A percentile compares a stretch with the other conserved stretches of the same genome.
Evolutionary conservation across 352 stramenopile species (phyloP).

Genomic region (Globisporangium carolinianum): DNA sequence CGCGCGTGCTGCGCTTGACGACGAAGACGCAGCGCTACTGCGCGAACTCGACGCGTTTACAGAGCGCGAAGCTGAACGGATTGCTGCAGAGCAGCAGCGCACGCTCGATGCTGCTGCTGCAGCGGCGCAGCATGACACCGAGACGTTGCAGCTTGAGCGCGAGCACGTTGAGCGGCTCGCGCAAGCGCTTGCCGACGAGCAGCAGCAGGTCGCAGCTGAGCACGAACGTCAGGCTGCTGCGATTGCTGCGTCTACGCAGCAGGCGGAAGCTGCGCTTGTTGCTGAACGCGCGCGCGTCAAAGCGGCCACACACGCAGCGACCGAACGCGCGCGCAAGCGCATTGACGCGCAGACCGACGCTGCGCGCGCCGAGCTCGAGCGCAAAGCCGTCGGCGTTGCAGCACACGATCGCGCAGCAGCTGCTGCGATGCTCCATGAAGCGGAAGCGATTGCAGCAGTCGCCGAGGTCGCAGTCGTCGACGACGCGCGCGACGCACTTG

Average conservation of each 20-base stretch:
- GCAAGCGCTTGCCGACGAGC: not conserved
- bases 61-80: not conserved
- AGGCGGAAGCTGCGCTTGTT: not conserved
- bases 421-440: not conserved
- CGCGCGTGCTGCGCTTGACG: not conserved
- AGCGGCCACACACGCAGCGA: slow-evolving; percentile 14
- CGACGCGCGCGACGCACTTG: slow-evolving; percentile 1
- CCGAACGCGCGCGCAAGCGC: slow-evolving; percentile 15
- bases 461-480: slow-evolving; percentile 1
- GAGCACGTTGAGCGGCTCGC: not conserved
- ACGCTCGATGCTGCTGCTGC: not conserved
- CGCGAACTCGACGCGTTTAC: not conserved
- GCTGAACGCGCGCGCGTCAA: not conserved
- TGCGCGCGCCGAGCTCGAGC: slow-evolving; percentile 1
- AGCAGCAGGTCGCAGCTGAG: not conserved
- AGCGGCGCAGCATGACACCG: not conserved
- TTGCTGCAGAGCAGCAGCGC: not conserved
- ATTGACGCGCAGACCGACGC: slow-evolving; percentile 5
- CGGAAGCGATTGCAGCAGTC: slow-evolving; percentile 1
- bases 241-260: not conserved
- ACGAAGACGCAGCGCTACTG: not conserved
- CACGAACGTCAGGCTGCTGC: too few relatives aligned
- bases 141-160: not conserved
- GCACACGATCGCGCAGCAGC: not conserved
- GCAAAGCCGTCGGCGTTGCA: slow-evolving; percentile 1